A percentile compares a stretch with the other conserved stretches of the same genome.
These are phyloP conservation scores for Alternaria triticimaculans DNA, from an alignment of 2,329 filamentous ascomycete species.

Conservation along the genomic window DNA sequence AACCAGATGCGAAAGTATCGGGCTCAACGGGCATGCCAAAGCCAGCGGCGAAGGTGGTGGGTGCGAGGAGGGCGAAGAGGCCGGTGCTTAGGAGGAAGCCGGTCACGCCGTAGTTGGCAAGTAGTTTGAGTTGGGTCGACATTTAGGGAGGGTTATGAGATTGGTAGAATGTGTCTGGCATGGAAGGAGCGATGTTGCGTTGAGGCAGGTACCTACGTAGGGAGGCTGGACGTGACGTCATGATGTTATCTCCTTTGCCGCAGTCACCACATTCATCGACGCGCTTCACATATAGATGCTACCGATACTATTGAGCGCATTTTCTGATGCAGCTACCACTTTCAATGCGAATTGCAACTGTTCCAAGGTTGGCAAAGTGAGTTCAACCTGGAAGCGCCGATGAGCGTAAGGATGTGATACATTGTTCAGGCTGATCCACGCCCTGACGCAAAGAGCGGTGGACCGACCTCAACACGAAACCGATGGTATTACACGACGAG, in stretches of 20 bases:
- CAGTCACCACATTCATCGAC: neutral
- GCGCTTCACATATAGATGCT: neutral
- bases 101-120: constrained; percentile 18
- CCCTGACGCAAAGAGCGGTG: neutral
- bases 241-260: neutral
- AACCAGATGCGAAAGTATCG: constrained; percentile 21
- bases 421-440: neutral
- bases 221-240: neutral
- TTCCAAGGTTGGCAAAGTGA: neutral
- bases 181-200: neutral
- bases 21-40: constrained; percentile 21
- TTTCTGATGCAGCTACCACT: neutral
- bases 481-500: neutral
- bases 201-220: neutral
- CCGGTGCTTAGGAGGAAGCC: constrained; percentile 20
- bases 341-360: neutral
- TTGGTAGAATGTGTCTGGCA: neutral
- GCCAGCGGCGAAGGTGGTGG: constrained; percentile 17
- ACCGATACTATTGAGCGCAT: neutral
- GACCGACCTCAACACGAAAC: neutral
- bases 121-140: constrained; percentile 14
- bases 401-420: neutral
- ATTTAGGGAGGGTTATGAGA: neutral
- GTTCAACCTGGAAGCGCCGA: neutral
- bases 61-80: constrained; percentile 10